A percentile compares a stretch with the other conserved stretches of the same genome.
Evolutionary conservation across 2,329 filamentous ascomycete species (phyloP).

Genomic region (Stagonosporopsis chrysanthemi): DNA sequence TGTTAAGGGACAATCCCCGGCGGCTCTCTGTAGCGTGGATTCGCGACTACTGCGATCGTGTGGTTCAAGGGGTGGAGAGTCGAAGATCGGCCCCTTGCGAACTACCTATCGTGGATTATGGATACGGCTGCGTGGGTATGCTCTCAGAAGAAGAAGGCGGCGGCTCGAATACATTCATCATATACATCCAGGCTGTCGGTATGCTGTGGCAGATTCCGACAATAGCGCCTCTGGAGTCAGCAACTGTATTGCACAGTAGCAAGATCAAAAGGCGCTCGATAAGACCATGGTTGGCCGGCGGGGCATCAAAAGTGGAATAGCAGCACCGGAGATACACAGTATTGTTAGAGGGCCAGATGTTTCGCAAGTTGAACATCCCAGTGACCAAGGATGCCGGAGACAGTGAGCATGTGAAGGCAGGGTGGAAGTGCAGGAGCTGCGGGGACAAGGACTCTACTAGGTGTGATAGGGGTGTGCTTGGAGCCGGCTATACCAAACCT

Average conservation of each 20-base stretch:
- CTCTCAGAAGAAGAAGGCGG: background rate
- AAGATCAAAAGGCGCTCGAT: slow-evolving; percentile 6
- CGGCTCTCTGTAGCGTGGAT: background rate
- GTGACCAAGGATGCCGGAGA: background rate
- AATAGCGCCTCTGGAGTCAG: background rate
- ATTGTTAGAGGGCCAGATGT: background rate
- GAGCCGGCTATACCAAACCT: slow-evolving; percentile 7
- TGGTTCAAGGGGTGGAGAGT: background rate
- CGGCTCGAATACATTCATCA: background rate
- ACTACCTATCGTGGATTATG: background rate
- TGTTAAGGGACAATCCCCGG: slow-evolving; percentile 9
- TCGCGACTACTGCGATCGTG: background rate
- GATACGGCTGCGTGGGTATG: background rate
- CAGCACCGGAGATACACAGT: background rate
- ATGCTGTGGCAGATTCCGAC: background rate
- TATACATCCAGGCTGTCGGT: slow-evolving; percentile 2
- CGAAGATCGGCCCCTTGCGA: background rate
- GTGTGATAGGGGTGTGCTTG: slow-evolving; percentile 10
- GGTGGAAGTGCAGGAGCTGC: slow-evolving; percentile 1
- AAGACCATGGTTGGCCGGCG: slow-evolving; percentile 1
- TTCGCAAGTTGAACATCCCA: background rate
- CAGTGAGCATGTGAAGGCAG: slow-evolving; percentile 5
- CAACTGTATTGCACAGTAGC: background rate
- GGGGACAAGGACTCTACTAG: slow-evolving; percentile 6
- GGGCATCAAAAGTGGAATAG: background rate